Evolutionary conservation across 805 yeast genomes (phyloP).

Genomic region (Vanderwaltozyma tropicalis): DNA sequence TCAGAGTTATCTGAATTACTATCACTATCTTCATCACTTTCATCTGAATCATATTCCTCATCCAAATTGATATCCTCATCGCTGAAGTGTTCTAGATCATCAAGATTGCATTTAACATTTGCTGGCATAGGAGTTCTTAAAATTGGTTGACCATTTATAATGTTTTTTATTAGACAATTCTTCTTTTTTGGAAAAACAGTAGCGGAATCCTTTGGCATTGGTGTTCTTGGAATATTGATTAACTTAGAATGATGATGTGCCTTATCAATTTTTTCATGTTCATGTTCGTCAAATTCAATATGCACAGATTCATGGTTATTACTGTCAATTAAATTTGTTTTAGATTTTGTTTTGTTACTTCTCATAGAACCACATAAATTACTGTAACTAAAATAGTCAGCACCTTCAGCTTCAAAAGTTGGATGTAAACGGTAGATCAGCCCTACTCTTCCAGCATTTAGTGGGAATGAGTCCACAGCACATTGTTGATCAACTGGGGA

Average conservation of each 20-base stretch:
- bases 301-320: too few relatives aligned
- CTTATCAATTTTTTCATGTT: not conserved
- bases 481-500: not conserved
- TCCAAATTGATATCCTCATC: not conserved
- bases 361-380: not conserved
- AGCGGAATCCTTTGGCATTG: too few relatives aligned
- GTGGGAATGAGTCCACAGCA: constrained; percentile 2
- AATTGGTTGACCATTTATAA: too few relatives aligned
- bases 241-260: too few relatives aligned
- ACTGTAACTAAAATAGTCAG: constrained; percentile 12
- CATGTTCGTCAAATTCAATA: too few relatives aligned
- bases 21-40: constrained; percentile 4
- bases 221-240: not conserved
- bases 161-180: not conserved
- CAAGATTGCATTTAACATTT: not conserved
- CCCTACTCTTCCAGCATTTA: constrained; percentile 1
- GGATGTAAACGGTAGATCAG: constrained; percentile 6
- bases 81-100: not conserved
- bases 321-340: too few relatives aligned
- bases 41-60: not conserved
- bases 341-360: too few relatives aligned
- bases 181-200: too few relatives aligned
- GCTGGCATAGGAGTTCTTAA: constrained; percentile 8
- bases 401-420: constrained; percentile 9
- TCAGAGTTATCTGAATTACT: constrained; percentile 5